These are phyloP conservation scores for Aegle marmelos DNA, from an alignment of 345 rosid genomes.

Conservation along the genomic window DNA sequence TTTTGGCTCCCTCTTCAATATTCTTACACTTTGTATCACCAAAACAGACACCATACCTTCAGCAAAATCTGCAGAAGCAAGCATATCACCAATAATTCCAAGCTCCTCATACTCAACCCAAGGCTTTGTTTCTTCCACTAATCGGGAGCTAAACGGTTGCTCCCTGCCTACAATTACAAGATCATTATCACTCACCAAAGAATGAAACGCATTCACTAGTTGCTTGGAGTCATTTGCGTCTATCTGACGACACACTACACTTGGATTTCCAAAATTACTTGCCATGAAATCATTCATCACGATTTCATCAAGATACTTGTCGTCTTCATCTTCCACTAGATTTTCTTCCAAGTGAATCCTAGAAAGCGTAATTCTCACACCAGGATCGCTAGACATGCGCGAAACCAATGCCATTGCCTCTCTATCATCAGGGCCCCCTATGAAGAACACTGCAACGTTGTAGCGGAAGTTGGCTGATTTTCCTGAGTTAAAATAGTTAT, in stretches of 20 bases:
- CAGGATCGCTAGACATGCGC: slow-evolving; percentile 23
- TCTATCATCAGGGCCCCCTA: slow-evolving; percentile 35
- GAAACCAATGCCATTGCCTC: slow-evolving; percentile 32
- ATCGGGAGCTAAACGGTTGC: neutral
- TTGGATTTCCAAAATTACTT: neutral
- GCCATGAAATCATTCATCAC: slow-evolving; percentile 16
- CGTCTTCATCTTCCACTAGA: neutral
- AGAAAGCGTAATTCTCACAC: slow-evolving; percentile 13
- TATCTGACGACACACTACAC: neutral
- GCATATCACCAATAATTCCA: slow-evolving; percentile 34
- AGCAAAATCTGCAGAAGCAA: slow-evolving; percentile 28
- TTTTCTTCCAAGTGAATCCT: slow-evolving; percentile 1
- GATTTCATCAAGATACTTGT: slow-evolving; percentile 18
- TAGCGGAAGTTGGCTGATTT: neutral
- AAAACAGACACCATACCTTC: slow-evolving; percentile 25
- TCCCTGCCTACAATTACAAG: slow-evolving; percentile 31
- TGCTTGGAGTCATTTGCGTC: neutral
- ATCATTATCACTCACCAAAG: slow-evolving; percentile 8
- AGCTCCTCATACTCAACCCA: slow-evolving; percentile 36
- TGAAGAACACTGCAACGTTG: slow-evolving; percentile 21
- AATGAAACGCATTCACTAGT: slow-evolving; percentile 15
- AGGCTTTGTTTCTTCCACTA: slow-evolving; percentile 17
- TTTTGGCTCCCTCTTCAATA: neutral
- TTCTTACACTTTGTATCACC: slow-evolving; percentile 24
- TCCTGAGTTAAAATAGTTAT: neutral